Evolutionary conservation across 306 rosid species (phyloP).

Genomic region (Trichosanthes cucumerina): DNA sequence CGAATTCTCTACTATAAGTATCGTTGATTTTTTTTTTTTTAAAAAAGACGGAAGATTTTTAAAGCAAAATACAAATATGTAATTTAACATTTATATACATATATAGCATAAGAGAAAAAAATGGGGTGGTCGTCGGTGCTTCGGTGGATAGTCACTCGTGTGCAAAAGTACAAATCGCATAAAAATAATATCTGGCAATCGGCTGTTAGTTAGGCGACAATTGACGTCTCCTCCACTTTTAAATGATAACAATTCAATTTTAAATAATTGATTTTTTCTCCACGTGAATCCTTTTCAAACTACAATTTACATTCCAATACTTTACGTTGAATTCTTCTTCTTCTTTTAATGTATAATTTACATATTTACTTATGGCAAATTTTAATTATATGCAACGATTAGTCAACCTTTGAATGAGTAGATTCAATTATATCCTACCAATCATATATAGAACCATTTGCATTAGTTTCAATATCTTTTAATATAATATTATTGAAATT

Average conservation of each 20-base stretch:
- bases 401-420: not conserved
- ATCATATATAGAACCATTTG: not conserved
- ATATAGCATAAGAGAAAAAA: too few species aligned
- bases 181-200: not conserved
- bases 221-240: not conserved
- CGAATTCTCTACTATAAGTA: too few species aligned
- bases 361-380: not conserved
- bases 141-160: not conserved
- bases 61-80: too few species aligned
- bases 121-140: not conserved
- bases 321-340: not conserved
- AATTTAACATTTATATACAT: too few species aligned
- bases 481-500: not conserved
- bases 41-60: too few species aligned
- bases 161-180: not conserved
- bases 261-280: not conserved
- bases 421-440: not conserved
- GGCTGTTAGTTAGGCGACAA: not conserved
- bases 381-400: not conserved
- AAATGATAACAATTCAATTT: not conserved
- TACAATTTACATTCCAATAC: not conserved
- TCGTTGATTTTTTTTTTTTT: too few species aligned
- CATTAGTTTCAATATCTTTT: not conserved
- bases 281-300: constrained; percentile 2
- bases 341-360: not conserved